These are phyloP conservation scores for Coemansia sp. DNA, from an alignment of 192 early-diverging fungal genomes.

Conservation along the genomic window DNA sequence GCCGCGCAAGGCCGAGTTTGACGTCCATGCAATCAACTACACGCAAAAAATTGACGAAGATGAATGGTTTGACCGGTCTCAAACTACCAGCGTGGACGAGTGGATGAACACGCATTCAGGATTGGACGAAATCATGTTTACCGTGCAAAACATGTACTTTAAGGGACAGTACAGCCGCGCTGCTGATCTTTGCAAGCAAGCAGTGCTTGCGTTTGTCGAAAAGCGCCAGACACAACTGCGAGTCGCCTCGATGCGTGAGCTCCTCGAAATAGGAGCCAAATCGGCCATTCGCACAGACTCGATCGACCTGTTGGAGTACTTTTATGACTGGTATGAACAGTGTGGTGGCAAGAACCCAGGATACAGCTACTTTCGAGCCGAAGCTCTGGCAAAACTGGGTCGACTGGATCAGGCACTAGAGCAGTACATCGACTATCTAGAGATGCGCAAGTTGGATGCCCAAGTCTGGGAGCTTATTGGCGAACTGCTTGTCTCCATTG, in stretches of 20 bases:
- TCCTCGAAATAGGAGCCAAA: conserved; percentile 37
- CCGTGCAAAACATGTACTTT: conserved; percentile 38
- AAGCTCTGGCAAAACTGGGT: conserved; percentile 14
- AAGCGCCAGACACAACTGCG: neutral
- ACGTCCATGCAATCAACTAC: conserved; percentile 30
- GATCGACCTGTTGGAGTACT: conserved; percentile 8
- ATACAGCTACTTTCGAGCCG: conserved; percentile 30
- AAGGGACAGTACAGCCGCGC: conserved; percentile 4
- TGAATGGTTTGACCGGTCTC: conserved; percentile 35
- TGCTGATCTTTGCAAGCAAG: conserved; percentile 19
- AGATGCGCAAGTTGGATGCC: conserved; percentile 33
- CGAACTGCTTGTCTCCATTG: conserved; percentile 6
- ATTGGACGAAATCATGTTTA: conserved; percentile 34
- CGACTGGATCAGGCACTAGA: conserved; percentile 16
- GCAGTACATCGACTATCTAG: conserved; percentile 27
- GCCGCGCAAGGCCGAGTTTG: conserved; percentile 23
- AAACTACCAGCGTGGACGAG: neutral
- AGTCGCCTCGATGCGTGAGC: conserved; percentile 26
- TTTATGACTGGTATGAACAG: conserved; percentile 29
- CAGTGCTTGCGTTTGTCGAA: conserved; percentile 5
- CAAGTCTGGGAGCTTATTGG: conserved; percentile 44
- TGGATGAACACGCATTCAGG: conserved; percentile 27
- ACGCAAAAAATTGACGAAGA: conserved; percentile 36
- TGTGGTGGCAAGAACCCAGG: conserved; percentile 46
- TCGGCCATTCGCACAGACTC: conserved; percentile 20